A percentile compares a stretch with the other conserved stretches of the same genome.
Evolutionary conservation across 331 rosid genomes (phyloP).

Genomic region (Erythrophleum ivorense): DNA sequence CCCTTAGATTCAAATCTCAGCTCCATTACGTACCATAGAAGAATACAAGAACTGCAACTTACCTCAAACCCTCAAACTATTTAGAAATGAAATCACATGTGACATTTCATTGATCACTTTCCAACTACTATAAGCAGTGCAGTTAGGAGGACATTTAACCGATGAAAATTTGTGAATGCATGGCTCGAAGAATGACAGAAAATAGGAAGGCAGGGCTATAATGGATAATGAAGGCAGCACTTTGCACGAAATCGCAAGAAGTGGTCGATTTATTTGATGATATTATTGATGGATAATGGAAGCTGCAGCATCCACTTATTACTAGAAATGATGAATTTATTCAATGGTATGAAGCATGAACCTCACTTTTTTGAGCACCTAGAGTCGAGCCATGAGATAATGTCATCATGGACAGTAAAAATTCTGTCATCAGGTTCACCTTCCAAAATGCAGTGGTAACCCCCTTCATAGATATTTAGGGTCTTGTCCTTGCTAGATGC

Average conservation of each 20-base stretch:
- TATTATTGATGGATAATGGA: neutral
- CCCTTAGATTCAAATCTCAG: no score
- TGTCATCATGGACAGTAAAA: constrained; percentile 62
- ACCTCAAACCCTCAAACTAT: neutral
- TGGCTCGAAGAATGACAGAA: neutral
- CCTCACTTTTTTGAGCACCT: constrained; percentile 44
- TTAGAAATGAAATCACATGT: neutral
- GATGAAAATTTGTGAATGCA: neutral
- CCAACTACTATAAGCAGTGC: neutral
- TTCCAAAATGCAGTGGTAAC: constrained; percentile 82
- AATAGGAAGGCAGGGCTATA: neutral
- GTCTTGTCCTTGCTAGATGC: constrained; percentile 81
- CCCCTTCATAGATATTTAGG: constrained; percentile 65
- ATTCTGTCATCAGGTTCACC: constrained; percentile 90
- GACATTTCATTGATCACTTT: neutral
- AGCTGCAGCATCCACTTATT: neutral
- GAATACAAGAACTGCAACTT: neutral
- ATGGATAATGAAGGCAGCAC: neutral
- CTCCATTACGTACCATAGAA: neutral
- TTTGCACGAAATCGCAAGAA: neutral
- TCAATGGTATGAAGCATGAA: constrained; percentile 7
- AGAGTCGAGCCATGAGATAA: constrained; percentile 72
- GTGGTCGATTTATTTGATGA: neutral
- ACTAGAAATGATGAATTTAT: neutral
- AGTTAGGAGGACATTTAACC: neutral